Percentiles rank a stretch among this genome's conserved stretches.
These are phyloP conservation scores for Syzygium aromaticum DNA, from an alignment of 345 rosid genomes.

Conservation along the genomic window DNA sequence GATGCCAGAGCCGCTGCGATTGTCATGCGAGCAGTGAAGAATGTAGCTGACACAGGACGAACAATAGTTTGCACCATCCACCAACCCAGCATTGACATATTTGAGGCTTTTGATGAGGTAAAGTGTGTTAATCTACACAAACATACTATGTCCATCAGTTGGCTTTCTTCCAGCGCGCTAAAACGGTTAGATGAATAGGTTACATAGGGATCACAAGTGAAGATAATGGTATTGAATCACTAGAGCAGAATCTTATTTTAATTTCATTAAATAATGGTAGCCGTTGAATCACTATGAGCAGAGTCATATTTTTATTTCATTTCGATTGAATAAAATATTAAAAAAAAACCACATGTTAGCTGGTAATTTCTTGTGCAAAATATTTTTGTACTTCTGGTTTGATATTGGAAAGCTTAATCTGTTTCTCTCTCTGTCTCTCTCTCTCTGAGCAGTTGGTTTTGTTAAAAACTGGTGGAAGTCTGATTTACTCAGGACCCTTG, in stretches of 20 bases:
- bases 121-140: background rate
- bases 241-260: background rate
- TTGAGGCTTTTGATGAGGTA: slow-evolving; percentile 88
- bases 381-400: background rate
- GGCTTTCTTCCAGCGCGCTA: background rate
- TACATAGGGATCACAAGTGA: background rate
- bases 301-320: background rate
- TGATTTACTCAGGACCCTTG: slow-evolving; percentile 60
- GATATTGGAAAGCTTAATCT: background rate
- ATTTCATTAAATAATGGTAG: background rate
- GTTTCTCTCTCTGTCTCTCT: background rate
- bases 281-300: background rate
- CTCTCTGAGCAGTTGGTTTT: slow-evolving; percentile 43
- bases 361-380: background rate
- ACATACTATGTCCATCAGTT: background rate
- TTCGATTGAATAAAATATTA: background rate
- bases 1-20: slow-evolving; percentile 90
- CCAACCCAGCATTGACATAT: slow-evolving; percentile 81
- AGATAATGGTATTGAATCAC: background rate
- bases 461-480: slow-evolving; percentile 56
- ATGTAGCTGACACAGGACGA: slow-evolving; percentile 70
- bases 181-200: background rate
- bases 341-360: background rate
- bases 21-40: slow-evolving; percentile 78
- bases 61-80: slow-evolving; percentile 82